Percentiles rank a stretch among this genome's conserved stretches.
Evolutionary conservation across 257 asterid genomes (phyloP).

Genomic region (Pogostemon cablin): DNA sequence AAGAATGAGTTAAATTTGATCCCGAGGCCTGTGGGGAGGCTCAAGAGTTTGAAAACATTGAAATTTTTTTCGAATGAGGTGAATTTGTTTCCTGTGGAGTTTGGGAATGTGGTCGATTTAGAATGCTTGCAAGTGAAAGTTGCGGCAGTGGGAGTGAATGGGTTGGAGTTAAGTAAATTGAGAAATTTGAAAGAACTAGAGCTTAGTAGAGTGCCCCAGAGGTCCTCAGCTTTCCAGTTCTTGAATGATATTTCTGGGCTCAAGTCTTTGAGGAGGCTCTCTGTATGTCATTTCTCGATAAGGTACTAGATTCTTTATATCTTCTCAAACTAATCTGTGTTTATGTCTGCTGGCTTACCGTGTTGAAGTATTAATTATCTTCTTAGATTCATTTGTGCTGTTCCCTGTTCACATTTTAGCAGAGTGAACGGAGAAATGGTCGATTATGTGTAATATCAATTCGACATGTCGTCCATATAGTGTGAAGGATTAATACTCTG

Average conservation of each 20-base stretch:
- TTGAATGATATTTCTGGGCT: constrained; percentile 75
- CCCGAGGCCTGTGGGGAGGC: constrained; percentile 61
- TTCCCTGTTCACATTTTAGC: background rate
- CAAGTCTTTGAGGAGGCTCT: constrained; percentile 74
- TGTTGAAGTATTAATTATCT: background rate
- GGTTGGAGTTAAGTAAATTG: constrained; percentile 70
- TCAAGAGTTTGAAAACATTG: constrained; percentile 63
- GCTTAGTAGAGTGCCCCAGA: constrained; percentile 71
- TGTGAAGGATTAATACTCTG: background rate
- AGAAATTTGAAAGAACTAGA: constrained; percentile 84
- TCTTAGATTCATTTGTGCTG: background rate
- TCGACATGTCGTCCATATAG: background rate
- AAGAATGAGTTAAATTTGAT: constrained; percentile 79
- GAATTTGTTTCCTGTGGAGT: constrained; percentile 74
- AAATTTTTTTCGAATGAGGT: constrained; percentile 84
- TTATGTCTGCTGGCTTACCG: background rate
- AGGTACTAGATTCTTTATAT: constrained; percentile 46
- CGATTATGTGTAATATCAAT: background rate
- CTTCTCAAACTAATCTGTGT: no score
- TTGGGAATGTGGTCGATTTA: constrained; percentile 62
- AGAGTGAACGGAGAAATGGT: background rate
- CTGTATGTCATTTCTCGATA: constrained; percentile 89
- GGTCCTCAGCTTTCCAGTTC: constrained; percentile 70
- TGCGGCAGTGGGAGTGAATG: constrained; percentile 61
- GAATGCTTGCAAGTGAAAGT: constrained; percentile 85